Evolutionary conservation across 768 basidiomycete species (phyloP).

Genomic region (Leccinellum luteum): DNA sequence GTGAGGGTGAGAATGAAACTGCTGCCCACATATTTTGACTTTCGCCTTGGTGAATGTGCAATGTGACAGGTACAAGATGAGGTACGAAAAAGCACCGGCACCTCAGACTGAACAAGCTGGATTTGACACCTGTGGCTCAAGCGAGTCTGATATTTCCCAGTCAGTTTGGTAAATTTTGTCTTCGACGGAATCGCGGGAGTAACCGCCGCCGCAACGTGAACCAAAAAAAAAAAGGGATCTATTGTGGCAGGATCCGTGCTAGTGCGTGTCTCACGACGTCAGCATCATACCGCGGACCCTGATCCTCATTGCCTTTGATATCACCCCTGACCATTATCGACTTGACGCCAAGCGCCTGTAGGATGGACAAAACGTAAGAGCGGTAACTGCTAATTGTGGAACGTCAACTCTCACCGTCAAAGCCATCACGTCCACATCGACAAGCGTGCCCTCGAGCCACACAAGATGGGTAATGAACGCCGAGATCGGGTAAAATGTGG

Average conservation of each 20-base stretch:
- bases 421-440: constrained; percentile 57
- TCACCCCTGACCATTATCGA: constrained; percentile 48
- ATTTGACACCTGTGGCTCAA: neutral
- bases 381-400: neutral
- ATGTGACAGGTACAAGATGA: neutral
- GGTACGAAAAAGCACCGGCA: neutral
- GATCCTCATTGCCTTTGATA: constrained; percentile 18
- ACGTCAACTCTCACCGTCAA: constrained; percentile 56
- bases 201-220: neutral
- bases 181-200: constrained; percentile 7
- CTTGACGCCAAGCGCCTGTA: constrained; percentile 57
- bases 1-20: neutral
- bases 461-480: constrained; percentile 86
- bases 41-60: neutral
- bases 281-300: constrained; percentile 43
- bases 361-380: constrained; percentile 4
- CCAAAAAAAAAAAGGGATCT: neutral
- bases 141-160: neutral
- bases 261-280: constrained; percentile 44
- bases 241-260: constrained; percentile 26
- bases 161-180: neutral
- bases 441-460: constrained; percentile 60
- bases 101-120: constrained; percentile 1
- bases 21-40: neutral
- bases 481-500: constrained; percentile 66